Conservation (phyloP, 108 stramenopile genomes). For the Skeletonema marinoi region DNA sequence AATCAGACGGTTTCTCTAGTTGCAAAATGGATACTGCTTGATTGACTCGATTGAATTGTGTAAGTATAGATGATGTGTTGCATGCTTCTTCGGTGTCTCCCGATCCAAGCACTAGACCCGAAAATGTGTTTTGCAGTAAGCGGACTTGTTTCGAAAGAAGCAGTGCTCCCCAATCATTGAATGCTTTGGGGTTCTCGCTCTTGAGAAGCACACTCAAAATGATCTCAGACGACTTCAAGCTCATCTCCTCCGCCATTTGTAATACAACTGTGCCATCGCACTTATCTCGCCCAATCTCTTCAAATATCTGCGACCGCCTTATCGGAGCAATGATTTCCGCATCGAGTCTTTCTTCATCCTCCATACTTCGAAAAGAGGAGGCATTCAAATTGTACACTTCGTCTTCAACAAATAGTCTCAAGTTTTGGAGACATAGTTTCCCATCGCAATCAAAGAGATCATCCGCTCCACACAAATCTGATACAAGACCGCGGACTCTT, state of each 20-base stretch:
- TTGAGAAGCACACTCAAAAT: conserved; percentile 56
- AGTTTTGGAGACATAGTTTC: conserved; percentile 52
- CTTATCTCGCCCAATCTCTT: conserved; percentile 55
- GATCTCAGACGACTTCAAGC: conserved; percentile 53
- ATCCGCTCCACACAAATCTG: conserved; percentile 66
- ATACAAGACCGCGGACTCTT: conserved; percentile 45
- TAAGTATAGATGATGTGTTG: conserved; percentile 42
- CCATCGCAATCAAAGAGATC: conserved; percentile 50
- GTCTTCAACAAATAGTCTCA: conserved; percentile 64
- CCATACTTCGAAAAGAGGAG: conserved; percentile 50
- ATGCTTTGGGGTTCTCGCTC: conserved; percentile 44
- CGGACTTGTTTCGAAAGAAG: conserved; percentile 87
- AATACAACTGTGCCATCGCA: conserved; percentile 65
- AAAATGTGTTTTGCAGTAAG: conserved; percentile 59
- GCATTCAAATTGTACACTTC: conserved; percentile 74
- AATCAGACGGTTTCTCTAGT: conserved; percentile 83
- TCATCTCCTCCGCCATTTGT: conserved; percentile 51
- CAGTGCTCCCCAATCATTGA: conserved; percentile 86
- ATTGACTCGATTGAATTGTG: conserved; percentile 70
- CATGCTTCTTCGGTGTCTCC: not conserved
- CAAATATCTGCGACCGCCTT: conserved; percentile 53
- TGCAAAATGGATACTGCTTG: conserved; percentile 77
- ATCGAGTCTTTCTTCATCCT: conserved; percentile 72
- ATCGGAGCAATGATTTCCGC: conserved; percentile 58
- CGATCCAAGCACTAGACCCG: conserved; percentile 31